phyloP scores from a whole-genome alignment of 2,329 filamentous ascomycete genomes.

The Fusarium hostae region DNA sequence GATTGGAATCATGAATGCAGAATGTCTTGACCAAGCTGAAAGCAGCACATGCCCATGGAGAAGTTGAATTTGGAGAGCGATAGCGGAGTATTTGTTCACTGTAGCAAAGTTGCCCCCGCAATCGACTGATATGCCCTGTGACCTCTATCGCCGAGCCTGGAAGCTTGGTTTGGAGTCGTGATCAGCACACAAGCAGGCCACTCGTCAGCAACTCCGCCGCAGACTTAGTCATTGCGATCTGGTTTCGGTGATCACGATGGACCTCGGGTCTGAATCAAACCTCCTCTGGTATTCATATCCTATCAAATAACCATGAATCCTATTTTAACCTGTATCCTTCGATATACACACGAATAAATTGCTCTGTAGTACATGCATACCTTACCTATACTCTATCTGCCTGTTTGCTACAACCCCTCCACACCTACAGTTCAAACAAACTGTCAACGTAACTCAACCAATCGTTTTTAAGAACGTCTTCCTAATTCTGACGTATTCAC shows the following conservation, averaged over 20 bases:
- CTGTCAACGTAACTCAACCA: conserved; percentile 15
- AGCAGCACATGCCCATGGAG: neutral
- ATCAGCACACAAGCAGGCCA: conserved; percentile 39
- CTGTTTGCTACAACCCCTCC: conserved; percentile 23
- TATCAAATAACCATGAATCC: neutral
- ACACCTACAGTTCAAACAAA: neutral
- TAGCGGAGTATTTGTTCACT: conserved; percentile 18
- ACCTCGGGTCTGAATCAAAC: conserved; percentile 5
- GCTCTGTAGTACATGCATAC: neutral
- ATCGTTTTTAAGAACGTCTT: conserved; percentile 13
- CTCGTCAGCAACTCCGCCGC: conserved; percentile 18
- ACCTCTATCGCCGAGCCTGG: conserved; percentile 11
- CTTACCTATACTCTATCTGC: neutral
- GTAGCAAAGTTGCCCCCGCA: conserved; percentile 13
- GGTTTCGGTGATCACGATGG: conserved; percentile 23
- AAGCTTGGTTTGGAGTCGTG: conserved; percentile 18
- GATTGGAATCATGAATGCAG: conserved; percentile 1
- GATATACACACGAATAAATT: neutral
- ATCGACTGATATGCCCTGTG: conserved; percentile 41
- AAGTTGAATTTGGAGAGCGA: neutral
- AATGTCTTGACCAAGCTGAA: neutral
- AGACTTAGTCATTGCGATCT: neutral
- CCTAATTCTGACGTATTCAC: conserved; percentile 21
- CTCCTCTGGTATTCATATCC: neutral
- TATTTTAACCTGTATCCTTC: neutral